Conservation (phyloP, 2,329 filamentous ascomycete species). For the Fusarium torulosum region DNA sequence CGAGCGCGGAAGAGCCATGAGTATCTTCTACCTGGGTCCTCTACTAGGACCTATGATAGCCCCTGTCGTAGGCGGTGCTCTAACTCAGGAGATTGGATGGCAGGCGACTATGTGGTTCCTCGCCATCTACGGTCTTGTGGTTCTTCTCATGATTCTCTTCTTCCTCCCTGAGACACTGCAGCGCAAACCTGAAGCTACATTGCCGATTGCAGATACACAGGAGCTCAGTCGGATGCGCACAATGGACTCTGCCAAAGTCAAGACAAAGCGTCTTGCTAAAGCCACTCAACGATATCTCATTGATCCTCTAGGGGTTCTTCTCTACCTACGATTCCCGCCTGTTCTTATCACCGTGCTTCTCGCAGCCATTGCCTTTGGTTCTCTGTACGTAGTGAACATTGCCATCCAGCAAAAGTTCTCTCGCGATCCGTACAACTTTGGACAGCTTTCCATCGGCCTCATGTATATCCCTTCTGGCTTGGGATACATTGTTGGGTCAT, state of each 20-base stretch:
- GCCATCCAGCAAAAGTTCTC: conserved; percentile 79
- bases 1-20: conserved; percentile 84
- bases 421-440: conserved; percentile 74
- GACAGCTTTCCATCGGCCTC: conserved; percentile 76
- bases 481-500: conserved; percentile 77
- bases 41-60: conserved; percentile 79
- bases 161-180: conserved; percentile 74
- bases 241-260: conserved; percentile 69
- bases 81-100: conserved; percentile 80
- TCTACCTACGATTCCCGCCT: conserved; percentile 78
- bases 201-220: conserved; percentile 12
- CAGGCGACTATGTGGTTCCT: conserved; percentile 83
- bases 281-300: conserved; percentile 72
- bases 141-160: conserved; percentile 69
- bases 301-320: conserved; percentile 78
- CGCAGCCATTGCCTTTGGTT: conserved; percentile 79
- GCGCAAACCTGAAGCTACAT: conserved; percentile 42
- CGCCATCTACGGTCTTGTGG: conserved; percentile 73
- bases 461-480: conserved; percentile 81
- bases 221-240: conserved; percentile 66
- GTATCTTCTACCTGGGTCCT: conserved; percentile 84
- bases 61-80: conserved; percentile 80
- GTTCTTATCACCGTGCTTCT: conserved; percentile 80
- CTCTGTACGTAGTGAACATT: conserved; percentile 83
- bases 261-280: conserved; percentile 65